Base-by-base conservation (phyloP, 148 eudicot species). In the Gaultheria prostrata region DNA sequence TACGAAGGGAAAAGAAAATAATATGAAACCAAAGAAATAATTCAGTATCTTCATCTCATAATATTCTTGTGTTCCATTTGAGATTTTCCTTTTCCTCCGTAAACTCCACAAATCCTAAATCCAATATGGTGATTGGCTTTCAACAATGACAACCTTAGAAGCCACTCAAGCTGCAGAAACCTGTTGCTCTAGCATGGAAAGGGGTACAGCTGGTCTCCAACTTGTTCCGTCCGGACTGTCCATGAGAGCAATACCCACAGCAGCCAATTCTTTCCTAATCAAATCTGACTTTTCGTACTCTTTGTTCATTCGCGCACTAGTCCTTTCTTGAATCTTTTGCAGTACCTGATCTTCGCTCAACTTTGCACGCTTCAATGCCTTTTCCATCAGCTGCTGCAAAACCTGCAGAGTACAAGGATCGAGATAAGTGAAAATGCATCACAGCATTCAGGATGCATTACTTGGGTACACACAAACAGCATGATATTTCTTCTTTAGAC, bases 151-250 rank as follows among this genome's bases (percentile, higher is more conserved):
- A 67, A 18, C 17, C 73, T 46, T 14, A 26, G 59, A 72, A 76
- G 8, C 18, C 51, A 80, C 43, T 92, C 85, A 90, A 61, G 74
- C 85, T 51, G 86, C 84, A 65, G 49, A 70, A n/a, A 79, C 80
- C 84, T 81, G 83, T 70, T 86, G 88, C 43, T 93, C 94, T 84
- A 92, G 94, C 77, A 93, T 83, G 24, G 94, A 85, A 56, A 88
- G 88, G 3, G 99, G 99, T 91, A 97, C 80, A n/a, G 90, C 90
- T 28, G 99, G 98, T 89, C 99, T 92, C 99, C 99, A 97, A 11
- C 89, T 88, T 0, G 98, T 97, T 79, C 95, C 97, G 12, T 93
- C 90, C 5, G 98, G 97, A 84, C 87, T 92, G 87, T 97, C 99
- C 99, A 97, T 97, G 71, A 97, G 91, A 85, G 96, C 86, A 81